Base-by-base conservation (phyloP, 73 alveolate genomes). In the Urostyla sp. region DNA sequence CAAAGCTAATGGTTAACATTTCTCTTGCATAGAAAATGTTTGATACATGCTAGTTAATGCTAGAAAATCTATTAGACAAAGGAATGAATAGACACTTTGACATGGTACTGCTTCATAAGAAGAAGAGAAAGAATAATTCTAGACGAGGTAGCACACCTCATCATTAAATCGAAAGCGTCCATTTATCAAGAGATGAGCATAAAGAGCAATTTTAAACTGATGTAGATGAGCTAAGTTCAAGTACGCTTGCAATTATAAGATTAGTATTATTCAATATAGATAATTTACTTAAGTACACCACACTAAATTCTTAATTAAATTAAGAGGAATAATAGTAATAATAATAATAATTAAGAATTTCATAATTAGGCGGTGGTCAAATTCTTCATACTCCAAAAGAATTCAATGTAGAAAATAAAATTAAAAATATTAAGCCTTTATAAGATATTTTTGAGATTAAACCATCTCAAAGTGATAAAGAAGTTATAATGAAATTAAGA, bases 1-100 rank as follows among this genome's bases (percentile, higher is more conserved):
- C 58, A 59, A 7, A 4, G 76, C 57, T 35, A 5, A 55, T 35
- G 13, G 37, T 7, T 7, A 30, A 35, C 57, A 59, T 15, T 15
- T 52, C 32, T 32, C 32, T 59, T 34, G 57, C 76, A 3, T 28
- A 59, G n/a, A 59, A 55, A 59, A 59, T 59, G 5, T 59, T 59
- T 20, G 37, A 59, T 15, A 59, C 76, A 28, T 36, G 32, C 2
- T n/a, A n/a, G 1, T 3, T 5, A 18, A 59, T 7, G 18, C 30
- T 59, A 36, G 76, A 59, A 4, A 18, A 4, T 23, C 37, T 59
- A n/a, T 35, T 35, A 59, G 76, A 59, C 34, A 4, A 36, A 21
- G 15, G 10, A 3, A 13, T 59, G 20, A 59, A 59, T 59, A 8
- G 15, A 6, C 18, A 28, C 2, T 21, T 59, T 5, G 76, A 59